phyloP scores from a whole-genome alignment of 2,329 filamentous ascomycete species.

The Colletotrichum lini region DNA sequence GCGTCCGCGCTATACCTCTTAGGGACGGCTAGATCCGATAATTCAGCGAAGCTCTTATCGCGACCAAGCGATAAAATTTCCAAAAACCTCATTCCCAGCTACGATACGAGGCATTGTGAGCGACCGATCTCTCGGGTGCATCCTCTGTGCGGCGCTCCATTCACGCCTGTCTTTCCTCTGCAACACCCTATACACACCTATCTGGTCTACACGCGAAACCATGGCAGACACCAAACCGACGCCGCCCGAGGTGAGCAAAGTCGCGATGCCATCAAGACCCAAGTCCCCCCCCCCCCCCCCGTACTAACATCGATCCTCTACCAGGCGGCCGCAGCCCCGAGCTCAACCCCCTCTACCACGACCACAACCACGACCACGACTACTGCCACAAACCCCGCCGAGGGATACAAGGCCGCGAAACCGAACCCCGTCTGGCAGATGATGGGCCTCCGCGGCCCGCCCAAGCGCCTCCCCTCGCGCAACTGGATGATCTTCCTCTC shows the following conservation, averaged over 20 bases:
- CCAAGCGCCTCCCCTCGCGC: conserved; percentile 88
- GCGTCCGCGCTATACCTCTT: neutral
- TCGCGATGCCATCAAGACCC: neutral
- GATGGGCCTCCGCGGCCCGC: conserved; percentile 88
- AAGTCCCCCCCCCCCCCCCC: neutral
- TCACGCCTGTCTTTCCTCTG: too few relatives aligned
- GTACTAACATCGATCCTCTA: conserved; percentile 19
- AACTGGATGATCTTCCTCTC: conserved; percentile 98
- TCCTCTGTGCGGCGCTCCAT: neutral
- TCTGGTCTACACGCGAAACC: neutral
- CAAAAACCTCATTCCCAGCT: conserved; percentile 26
- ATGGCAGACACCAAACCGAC: conserved; percentile 47
- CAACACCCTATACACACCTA: neutral
- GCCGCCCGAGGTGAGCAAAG: conserved; percentile 40
- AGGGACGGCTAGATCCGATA: conserved; percentile 37
- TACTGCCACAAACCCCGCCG: conserved; percentile 46
- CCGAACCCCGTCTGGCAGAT: conserved; percentile 82
- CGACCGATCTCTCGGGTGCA: neutral
- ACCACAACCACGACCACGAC: conserved; percentile 42
- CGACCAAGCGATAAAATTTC: conserved; percentile 38
- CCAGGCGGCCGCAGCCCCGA: conserved; percentile 28
- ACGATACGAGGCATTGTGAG: conserved; percentile 20
- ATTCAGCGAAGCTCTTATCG: conserved; percentile 42
- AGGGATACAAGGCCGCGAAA: conserved; percentile 59
- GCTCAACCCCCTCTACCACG: conserved; percentile 9